Conservation (phyloP, 345 rosid species). For the Bruguiera gymnorhiza region DNA sequence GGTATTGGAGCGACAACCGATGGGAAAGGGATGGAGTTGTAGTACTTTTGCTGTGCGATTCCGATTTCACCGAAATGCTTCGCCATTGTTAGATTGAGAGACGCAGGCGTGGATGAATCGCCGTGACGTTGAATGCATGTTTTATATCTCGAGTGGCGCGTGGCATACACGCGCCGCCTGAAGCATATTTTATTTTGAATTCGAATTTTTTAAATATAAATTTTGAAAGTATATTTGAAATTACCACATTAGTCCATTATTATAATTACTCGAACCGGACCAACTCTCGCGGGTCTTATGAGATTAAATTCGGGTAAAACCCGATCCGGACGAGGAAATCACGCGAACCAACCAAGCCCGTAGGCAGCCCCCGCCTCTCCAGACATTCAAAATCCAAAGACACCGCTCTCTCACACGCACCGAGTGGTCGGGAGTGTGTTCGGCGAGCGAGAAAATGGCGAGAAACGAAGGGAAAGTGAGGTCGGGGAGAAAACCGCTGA, state of each 20-base stretch:
- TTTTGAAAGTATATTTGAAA: no score
- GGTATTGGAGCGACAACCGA: no score
- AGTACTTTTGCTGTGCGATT: slow-evolving; percentile 47
- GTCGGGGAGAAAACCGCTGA: slow-evolving; percentile 38
- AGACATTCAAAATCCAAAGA: slow-evolving; percentile 11
- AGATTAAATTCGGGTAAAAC: neutral
- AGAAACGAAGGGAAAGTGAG: slow-evolving; percentile 30
- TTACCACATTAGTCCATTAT: no score
- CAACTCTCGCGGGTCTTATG: neutral
- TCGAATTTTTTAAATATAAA: no score
- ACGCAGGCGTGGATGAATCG: neutral
- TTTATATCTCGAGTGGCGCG: neutral
- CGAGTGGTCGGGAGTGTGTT: neutral
- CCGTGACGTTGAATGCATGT: no score
- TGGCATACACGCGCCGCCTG: neutral
- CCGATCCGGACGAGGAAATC: no score
- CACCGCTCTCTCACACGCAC: neutral
- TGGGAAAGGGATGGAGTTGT: no score
- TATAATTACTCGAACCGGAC: no score
- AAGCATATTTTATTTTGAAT: no score
- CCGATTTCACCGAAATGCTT: slow-evolving; percentile 35
- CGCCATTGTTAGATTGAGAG: slow-evolving; percentile 30
- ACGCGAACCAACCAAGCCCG: no score
- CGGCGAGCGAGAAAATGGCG: slow-evolving; percentile 27
- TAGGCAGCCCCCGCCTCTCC: neutral